These are phyloP conservation scores for Tylopilus intermedius DNA, from an alignment of 768 basidiomycete genomes.

Conservation along the genomic window DNA sequence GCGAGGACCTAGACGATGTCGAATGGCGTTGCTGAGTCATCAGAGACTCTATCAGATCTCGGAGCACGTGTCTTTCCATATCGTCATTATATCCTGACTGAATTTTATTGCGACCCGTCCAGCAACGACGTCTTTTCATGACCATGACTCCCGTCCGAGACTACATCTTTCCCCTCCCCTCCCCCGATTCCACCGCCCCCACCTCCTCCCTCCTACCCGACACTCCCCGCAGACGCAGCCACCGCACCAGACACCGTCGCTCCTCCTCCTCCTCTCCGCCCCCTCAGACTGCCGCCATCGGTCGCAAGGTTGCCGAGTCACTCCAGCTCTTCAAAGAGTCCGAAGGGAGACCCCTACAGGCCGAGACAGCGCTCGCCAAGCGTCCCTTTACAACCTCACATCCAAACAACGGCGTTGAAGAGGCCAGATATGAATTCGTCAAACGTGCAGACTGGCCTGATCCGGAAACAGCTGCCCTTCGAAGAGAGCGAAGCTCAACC, in stretches of 20 bases:
- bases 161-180: background rate
- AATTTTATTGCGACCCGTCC: constrained; percentile 8
- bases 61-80: constrained; percentile 34
- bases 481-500: constrained; percentile 64
- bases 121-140: constrained; percentile 1
- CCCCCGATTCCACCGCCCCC: background rate
- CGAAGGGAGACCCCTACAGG: constrained; percentile 31
- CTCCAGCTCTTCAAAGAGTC: constrained; percentile 82
- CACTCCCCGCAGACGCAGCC: constrained; percentile 12
- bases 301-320: constrained; percentile 79
- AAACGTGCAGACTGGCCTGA: constrained; percentile 85
- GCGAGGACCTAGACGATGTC: constrained; percentile 4
- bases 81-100: constrained; percentile 33
- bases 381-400: constrained; percentile 33
- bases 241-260: constrained; percentile 32
- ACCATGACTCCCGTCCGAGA: background rate
- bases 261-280: constrained; percentile 26
- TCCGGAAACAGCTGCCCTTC: constrained; percentile 64
- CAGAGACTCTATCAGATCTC: constrained; percentile 16
- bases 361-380: constrained; percentile 25
- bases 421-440: constrained; percentile 74
- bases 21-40: constrained; percentile 29
- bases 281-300: constrained; percentile 42
- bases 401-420: constrained; percentile 51
- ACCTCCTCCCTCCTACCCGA: constrained; percentile 31